Evolutionary conservation across 2,329 filamentous ascomycete genomes (phyloP).

Genomic region (Aspergillus floridensis): DNA sequence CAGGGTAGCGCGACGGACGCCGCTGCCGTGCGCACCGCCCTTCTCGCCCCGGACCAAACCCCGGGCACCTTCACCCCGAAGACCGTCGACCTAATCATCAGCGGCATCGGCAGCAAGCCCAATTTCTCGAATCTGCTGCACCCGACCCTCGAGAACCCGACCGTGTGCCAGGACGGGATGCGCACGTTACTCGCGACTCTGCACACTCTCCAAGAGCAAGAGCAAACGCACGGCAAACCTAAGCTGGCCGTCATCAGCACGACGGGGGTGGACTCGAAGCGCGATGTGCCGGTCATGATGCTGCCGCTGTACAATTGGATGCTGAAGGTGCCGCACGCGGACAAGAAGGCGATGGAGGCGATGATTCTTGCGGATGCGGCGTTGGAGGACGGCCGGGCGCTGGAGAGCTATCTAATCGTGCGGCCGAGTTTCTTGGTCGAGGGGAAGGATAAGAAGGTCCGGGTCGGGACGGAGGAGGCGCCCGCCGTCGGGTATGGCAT

Average conservation of each 20-base stretch:
- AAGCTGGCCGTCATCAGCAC: conserved; percentile 33
- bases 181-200: conserved; percentile 26
- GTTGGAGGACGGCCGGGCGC: conserved; percentile 12
- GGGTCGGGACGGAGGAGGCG: background rate
- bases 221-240: conserved; percentile 23
- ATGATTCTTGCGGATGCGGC: conserved; percentile 22
- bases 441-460: conserved; percentile 16
- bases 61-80: conserved; percentile 10
- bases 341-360: conserved; percentile 37
- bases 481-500: background rate
- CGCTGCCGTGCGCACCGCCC: conserved; percentile 39
- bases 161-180: conserved; percentile 34
- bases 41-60: conserved; percentile 14
- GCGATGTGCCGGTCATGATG: conserved; percentile 33
- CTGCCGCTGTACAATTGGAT: conserved; percentile 32
- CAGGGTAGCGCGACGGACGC: conserved; percentile 48
- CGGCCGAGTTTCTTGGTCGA: conserved; percentile 36
- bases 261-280: conserved; percentile 31
- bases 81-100: conserved; percentile 45
- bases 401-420: conserved; percentile 24
- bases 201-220: background rate
- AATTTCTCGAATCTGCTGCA: conserved; percentile 26
- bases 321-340: conserved; percentile 35
- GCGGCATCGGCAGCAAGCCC: conserved; percentile 46
- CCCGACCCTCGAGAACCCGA: conserved; percentile 33